Conservation (phyloP, 1,139 yeast species). For the Zygoascus hellenicus region DNA sequence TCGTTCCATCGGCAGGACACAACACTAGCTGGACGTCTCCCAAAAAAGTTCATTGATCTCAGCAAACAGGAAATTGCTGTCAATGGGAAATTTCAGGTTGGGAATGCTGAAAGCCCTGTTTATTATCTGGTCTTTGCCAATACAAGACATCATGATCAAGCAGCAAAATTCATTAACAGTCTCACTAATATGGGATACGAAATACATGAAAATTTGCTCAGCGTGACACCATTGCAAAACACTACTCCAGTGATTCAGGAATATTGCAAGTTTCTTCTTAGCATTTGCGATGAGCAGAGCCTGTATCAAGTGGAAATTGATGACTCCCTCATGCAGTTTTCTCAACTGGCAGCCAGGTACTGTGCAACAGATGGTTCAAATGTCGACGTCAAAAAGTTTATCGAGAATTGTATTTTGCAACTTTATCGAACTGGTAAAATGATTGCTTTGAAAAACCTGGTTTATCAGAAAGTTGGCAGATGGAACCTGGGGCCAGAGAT, state of each 20-base stretch:
- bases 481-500: conserved; percentile 5
- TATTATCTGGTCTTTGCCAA: no score
- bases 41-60: no score
- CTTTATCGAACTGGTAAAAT: not conserved
- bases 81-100: no score
- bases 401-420: not conserved
- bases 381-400: not conserved
- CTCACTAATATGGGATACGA: no score
- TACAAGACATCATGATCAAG: no score
- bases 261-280: conserved; percentile 2
- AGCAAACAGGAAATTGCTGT: no score
- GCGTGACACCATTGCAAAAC: not conserved
- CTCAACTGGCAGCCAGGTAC: not conserved
- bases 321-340: not conserved
- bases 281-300: conserved; percentile 2
- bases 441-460: not conserved
- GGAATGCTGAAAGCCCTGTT: no score
- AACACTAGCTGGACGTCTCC: no score
- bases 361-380: not conserved
- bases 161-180: no score
- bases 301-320: conserved; percentile 5
- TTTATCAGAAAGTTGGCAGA: not conserved
- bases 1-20: no score
- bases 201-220: no score
- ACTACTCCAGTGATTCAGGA: not conserved